A percentile compares a stretch with the other conserved stretches of the same genome.
Evolutionary conservation across 352 stramenopile genomes (phyloP).

Genomic region (Phytophthora pini): DNA sequence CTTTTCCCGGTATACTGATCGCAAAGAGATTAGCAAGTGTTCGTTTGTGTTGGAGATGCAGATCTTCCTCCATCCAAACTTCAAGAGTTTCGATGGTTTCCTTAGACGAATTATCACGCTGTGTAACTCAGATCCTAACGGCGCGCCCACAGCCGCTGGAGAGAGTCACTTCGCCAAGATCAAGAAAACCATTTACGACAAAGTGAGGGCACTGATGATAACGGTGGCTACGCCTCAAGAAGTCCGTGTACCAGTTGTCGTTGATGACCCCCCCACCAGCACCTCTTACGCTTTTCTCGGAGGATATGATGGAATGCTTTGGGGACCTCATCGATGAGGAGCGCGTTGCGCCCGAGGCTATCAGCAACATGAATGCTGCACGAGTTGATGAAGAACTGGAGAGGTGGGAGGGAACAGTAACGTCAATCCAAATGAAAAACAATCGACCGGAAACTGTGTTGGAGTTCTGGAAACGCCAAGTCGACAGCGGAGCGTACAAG

Average conservation of each 20-base stretch:
- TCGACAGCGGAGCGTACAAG: neutral
- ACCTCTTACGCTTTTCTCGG: neutral
- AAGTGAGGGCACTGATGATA: constrained; percentile 2
- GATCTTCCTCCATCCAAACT: constrained; percentile 15
- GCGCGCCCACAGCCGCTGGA: neutral
- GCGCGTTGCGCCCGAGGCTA: neutral
- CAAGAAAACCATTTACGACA: constrained; percentile 11
- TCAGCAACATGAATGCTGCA: neutral
- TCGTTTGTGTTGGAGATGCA: constrained; percentile 17
- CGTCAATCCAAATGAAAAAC: neutral
- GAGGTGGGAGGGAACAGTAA: neutral
- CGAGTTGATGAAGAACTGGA: neutral
- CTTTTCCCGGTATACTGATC: constrained; percentile 10
- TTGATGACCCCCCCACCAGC: neutral
- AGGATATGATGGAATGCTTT: neutral
- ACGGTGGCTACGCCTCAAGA: neutral
- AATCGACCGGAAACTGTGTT: neutral
- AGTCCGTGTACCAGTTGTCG: no score
- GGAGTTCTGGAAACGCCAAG: neutral
- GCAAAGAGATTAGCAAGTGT: constrained; percentile 9
- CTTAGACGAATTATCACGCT: constrained; percentile 4
- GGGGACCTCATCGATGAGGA: neutral
- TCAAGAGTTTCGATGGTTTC: constrained; percentile 11
- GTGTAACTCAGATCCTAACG: constrained; percentile 8
- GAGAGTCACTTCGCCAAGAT: neutral